Evolutionary conservation across 2,329 filamentous ascomycete species (phyloP).

Genomic region (Ophiognomonia clavigignenti-juglandacearum): DNA sequence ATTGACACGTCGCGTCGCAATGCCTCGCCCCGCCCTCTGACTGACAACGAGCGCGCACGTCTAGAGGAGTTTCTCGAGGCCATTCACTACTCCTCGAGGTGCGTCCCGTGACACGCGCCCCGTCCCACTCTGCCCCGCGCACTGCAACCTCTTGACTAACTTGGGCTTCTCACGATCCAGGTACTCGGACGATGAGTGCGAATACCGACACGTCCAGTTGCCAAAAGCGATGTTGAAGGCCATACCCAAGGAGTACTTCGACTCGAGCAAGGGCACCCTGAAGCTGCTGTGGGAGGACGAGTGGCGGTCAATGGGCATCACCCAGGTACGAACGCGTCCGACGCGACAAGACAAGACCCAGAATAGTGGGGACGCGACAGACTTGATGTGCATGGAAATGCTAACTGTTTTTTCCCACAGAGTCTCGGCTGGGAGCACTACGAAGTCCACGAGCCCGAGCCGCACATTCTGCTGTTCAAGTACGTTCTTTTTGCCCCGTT

Average conservation of each 20-base stretch:
- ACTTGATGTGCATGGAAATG: conserved; percentile 11
- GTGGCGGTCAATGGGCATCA: conserved; percentile 95
- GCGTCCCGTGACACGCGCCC: conserved; percentile 27
- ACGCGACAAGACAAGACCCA: conserved; percentile 1
- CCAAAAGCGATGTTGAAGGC: conserved; percentile 98
- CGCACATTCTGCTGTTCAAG: conserved; percentile 98
- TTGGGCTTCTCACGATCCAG: conserved; percentile 48
- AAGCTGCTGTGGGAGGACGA: conserved; percentile 98
- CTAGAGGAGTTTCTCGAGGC: conserved; percentile 88
- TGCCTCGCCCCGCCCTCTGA: conserved; percentile 73
- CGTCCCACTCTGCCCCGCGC: too few relatives aligned
- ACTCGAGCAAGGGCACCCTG: conserved; percentile 80
- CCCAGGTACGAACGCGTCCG: conserved; percentile 62
- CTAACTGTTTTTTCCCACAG: conserved; percentile 39
- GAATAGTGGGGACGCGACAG: conserved; percentile 2
- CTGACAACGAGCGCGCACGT: conserved; percentile 74
- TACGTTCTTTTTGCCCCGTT: conserved; percentile 41
- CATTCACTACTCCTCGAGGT: conserved; percentile 95
- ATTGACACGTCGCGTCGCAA: conserved; percentile 86
- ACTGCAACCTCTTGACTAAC: too few relatives aligned
- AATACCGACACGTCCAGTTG: conserved; percentile 96
- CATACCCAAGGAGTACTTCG: conserved; percentile 93
- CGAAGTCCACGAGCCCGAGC: conserved; percentile 97
- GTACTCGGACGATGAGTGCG: conserved; percentile 87
- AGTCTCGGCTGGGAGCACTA: conserved; percentile 99